Evolutionary conservation across 2,329 filamentous ascomycete genomes (phyloP), one percentile per base, ranked within the genome.

Genomic region (Emmonsiellopsis sp.): DNA sequence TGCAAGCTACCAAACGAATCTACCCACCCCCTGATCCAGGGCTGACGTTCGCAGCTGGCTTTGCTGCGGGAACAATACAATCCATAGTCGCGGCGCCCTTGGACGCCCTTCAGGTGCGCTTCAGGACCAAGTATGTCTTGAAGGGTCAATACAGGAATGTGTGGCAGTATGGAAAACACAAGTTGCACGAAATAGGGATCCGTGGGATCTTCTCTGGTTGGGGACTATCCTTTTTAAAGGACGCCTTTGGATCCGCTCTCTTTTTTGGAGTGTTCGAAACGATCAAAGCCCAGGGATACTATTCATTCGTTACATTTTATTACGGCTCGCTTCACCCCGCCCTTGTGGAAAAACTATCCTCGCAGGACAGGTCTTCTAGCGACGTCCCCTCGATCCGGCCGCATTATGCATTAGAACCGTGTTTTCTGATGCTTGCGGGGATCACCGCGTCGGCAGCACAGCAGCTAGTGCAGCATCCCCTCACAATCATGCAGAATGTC

Each of bases 261-360:
- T 85, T 85, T 69, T 85, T 85, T 65, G 73, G 75, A 45, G 76
- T 76, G 0, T 85, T 85, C 57, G 82, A 85, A 64, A 82, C 77
- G 34, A 70, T 84, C 61, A 85, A 85, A 61, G 76, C 76, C 37
- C 82, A 85, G 61, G 74, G 71, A 15, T 85, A 84, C 63, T 83
- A 84, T 65, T 73, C 71, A 7, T 85, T 81, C 59, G 70, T 85
- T 9, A 77, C 76, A n/a, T 72, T 72, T 55, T 82, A 79, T 59
- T 85, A 85, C 61, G 77, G 78, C 20, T 67, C 66, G 13, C 60
- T 71, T 31, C 64, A 61, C 43, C 58, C 57, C 32, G 60, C 60
- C 43, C 60, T 56, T 26, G 59, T 67, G 47, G 67, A 64, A 37
- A 60, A 54, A 48, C 57, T 70, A 44, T 66, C 61, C 3, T 61